Conservation (phyloP, 768 basidiomycete genomes). For the Sutorius australiensis region DNA sequence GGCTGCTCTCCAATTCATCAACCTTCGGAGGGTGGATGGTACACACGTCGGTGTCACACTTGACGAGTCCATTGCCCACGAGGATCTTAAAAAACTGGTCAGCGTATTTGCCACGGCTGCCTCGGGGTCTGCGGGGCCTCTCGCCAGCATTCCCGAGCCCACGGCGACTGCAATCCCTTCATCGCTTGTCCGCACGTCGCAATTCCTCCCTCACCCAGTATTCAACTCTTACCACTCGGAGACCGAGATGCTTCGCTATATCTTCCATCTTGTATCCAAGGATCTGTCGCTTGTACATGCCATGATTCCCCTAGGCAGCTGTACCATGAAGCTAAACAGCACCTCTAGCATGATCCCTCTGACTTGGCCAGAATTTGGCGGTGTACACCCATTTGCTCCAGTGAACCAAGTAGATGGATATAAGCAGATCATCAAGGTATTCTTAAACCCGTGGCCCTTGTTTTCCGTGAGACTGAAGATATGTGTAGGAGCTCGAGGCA, state of each 20-base stretch:
- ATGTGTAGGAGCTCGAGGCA: conserved; percentile 75
- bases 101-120: conserved; percentile 77
- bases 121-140: conserved; percentile 43
- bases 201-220: conserved; percentile 80
- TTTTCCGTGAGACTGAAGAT: conserved; percentile 7
- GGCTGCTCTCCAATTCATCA: conserved; percentile 66
- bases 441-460: not conserved
- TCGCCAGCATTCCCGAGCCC: conserved; percentile 47
- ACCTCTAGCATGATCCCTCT: conserved; percentile 97
- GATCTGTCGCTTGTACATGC: conserved; percentile 93
- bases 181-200: conserved; percentile 54
- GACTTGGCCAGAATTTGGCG: conserved; percentile 89
- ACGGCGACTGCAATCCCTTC: conserved; percentile 46
- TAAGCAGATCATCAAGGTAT: conserved; percentile 69
- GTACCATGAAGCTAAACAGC: conserved; percentile 98
- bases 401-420: conserved; percentile 89
- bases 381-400: conserved; percentile 92
- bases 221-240: conserved; percentile 98
- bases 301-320: conserved; percentile 95
- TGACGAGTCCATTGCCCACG: conserved; percentile 82
- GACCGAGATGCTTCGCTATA: conserved; percentile 97
- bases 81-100: conserved; percentile 72
- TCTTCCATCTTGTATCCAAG: conserved; percentile 89
- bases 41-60: conserved; percentile 81
- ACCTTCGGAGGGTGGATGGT: conserved; percentile 75